These are phyloP conservation scores for Pseudocercospora fuligena DNA, from an alignment of 2,329 filamentous ascomycete genomes.

Conservation along the genomic window DNA sequence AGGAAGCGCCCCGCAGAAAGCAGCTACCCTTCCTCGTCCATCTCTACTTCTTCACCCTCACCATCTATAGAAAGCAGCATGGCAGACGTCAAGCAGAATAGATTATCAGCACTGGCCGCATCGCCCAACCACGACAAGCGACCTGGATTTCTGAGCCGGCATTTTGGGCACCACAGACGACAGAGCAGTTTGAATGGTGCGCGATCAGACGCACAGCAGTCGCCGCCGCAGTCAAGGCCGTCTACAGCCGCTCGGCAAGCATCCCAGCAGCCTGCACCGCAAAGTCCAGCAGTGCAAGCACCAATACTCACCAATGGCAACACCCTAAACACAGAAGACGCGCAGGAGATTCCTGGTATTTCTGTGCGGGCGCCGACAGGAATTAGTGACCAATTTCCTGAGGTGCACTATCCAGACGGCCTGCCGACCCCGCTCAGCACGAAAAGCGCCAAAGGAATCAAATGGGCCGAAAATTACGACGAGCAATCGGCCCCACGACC, in stretches of 20 bases:
- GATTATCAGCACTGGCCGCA: slow-evolving; percentile 21
- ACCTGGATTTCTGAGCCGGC: slow-evolving; percentile 27
- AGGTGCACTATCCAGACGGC: slow-evolving; percentile 27
- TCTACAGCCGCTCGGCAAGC: slow-evolving; percentile 17
- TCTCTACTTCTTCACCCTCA: slow-evolving; percentile 19
- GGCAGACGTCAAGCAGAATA: slow-evolving; percentile 25
- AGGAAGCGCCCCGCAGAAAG: slow-evolving; percentile 20
- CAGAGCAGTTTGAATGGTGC: slow-evolving; percentile 18
- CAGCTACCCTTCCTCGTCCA: slow-evolving; percentile 21
- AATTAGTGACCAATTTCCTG: slow-evolving; percentile 21
- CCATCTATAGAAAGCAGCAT: slow-evolving; percentile 22
- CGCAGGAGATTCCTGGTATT: slow-evolving; percentile 8
- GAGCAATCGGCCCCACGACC: slow-evolving; percentile 20
- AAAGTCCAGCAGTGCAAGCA: slow-evolving; percentile 11
- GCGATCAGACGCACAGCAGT: background rate
- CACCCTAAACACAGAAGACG: background rate
- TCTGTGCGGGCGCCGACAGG: slow-evolving; percentile 19
- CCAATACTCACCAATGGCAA: slow-evolving; percentile 17
- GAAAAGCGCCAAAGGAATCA: slow-evolving; percentile 31
- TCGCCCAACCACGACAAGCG: slow-evolving; percentile 29
- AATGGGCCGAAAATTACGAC: slow-evolving; percentile 29
- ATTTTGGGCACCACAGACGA: slow-evolving; percentile 27
- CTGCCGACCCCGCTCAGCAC: slow-evolving; percentile 23
- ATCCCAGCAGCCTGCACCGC: slow-evolving; percentile 5
- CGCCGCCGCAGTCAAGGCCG: slow-evolving; percentile 16